Evolutionary conservation across 2,329 filamentous ascomycete species (phyloP).

Genomic region (Ploettnerulaceae sp.): DNA sequence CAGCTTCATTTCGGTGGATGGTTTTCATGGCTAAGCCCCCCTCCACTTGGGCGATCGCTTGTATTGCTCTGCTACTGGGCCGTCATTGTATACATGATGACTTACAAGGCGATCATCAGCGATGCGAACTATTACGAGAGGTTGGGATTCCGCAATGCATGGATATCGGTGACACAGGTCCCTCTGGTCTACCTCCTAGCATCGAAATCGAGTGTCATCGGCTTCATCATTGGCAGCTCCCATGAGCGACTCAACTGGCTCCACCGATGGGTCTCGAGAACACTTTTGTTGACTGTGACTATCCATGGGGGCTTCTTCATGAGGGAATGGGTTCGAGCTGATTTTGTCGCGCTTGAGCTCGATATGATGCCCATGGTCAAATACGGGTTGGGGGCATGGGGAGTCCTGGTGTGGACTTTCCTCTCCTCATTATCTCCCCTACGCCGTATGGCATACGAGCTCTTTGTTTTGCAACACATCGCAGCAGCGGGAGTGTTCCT

Average conservation of each 20-base stretch:
- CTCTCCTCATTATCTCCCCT: conserved; percentile 59
- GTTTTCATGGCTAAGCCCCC: conserved; percentile 53
- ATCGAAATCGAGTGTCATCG: conserved; percentile 55
- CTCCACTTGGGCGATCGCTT: conserved; percentile 51
- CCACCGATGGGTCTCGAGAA: conserved; percentile 67
- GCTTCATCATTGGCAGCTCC: conserved; percentile 55
- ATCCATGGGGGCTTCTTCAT: conserved; percentile 69
- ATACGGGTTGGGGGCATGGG: conserved; percentile 65
- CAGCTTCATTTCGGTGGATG: conserved; percentile 45
- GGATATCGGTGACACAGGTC: conserved; percentile 60
- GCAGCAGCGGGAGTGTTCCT: conserved; percentile 56
- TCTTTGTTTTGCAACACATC: conserved; percentile 66
- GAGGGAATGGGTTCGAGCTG: conserved; percentile 55
- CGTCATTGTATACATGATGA: conserved; percentile 54
- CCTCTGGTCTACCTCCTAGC: conserved; percentile 60
- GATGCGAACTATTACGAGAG: conserved; percentile 59
- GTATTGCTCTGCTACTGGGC: conserved; percentile 54
- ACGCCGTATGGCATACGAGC: conserved; percentile 61
- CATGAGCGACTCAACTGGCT: conserved; percentile 70
- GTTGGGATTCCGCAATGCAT: conserved; percentile 63
- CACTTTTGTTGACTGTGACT: conserved; percentile 62
- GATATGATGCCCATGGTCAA: conserved; percentile 58
- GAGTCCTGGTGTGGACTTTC: conserved; percentile 59
- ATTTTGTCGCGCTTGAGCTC: conserved; percentile 55
- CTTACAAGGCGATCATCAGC: conserved; percentile 42